A percentile compares a stretch with the other conserved stretches of the same genome.
Evolutionary conservation across 305 asterid species (phyloP).

Genomic region (Stenogyne calaminthoides): DNA sequence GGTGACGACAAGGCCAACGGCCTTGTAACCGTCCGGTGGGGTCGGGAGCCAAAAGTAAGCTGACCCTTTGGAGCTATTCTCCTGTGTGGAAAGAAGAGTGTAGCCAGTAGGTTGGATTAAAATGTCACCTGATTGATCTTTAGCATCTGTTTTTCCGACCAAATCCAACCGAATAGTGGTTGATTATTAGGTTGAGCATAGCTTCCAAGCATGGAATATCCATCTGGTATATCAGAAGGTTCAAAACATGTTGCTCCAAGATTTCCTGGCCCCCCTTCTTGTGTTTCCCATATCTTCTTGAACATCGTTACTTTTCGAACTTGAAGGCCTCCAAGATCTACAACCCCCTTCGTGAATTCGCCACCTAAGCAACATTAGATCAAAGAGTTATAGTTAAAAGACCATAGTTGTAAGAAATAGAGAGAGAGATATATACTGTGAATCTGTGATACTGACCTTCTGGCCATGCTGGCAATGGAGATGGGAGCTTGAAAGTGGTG

Average conservation of each 20-base stretch:
- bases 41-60: conserved; percentile 79
- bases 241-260: conserved; percentile 75
- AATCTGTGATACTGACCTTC: conserved; percentile 43
- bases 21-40: conserved; percentile 68
- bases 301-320: conserved; percentile 56
- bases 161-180: conserved; percentile 72
- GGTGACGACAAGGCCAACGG: conserved; percentile 70
- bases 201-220: conserved; percentile 78
- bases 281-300: conserved; percentile 46
- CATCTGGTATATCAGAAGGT: conserved; percentile 73
- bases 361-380: conserved; percentile 41
- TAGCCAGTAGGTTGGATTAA: conserved; percentile 68
- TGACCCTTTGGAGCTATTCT: conserved; percentile 11
- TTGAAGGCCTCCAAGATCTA: conserved; percentile 78
- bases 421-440: neutral
- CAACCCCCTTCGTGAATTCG: conserved; percentile 58
- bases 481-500: conserved; percentile 66
- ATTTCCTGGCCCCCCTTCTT: conserved; percentile 55
- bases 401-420: neutral
- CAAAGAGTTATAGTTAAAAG: neutral
- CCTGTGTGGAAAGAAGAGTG: conserved; percentile 34
- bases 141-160: conserved; percentile 49
- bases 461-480: conserved; percentile 68
- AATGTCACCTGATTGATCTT: conserved; percentile 43
- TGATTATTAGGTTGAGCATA: conserved; percentile 75